Base-by-base conservation (phyloP, 495 filamentous ascomycete species). In the Aspergillus wentii region DNA sequence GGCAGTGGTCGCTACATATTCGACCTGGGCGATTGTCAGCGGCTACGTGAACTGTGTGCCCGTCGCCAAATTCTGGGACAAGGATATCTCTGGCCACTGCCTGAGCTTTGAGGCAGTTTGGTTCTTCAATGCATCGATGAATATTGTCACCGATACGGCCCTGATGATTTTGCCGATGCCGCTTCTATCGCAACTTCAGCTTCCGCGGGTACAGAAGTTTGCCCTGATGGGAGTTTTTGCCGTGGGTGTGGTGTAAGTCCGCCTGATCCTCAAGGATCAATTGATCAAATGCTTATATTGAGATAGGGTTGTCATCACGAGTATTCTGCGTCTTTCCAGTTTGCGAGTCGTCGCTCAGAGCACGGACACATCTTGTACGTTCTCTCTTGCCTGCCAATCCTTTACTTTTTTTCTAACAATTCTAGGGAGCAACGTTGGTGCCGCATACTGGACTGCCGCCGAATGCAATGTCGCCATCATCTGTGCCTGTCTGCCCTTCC, bases 381-480 rank as follows among this genome's bases (percentile, higher is more conserved):
- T 51, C 76, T 74, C 5, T 80, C n/a, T n/a, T n/a, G n/a, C n/a
- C n/a, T n/a, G 77, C 1, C 46, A 79, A 1, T 73, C 78, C 0
- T 76, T 82, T 43, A 78, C 82, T 72, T 4, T 11, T n/a, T 41
- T 17, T 13, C 39, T 43, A 40, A 48, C 26, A 16, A 7, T 9
- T 6, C 4, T 3, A 66, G 62, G 52, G 55, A 69, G 70, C 44
- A 78, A 77, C 49, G 68, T 77, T 20, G 66, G 58, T 28, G 66
- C 69, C 4, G 73, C 74, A 1, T 75, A 68, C 48, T 95, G 87
- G 88, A 88, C 83, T 13, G 83, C 83, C 17, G 77, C 94, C 38
- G 88, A 94, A 57, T 86, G 90, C 59, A 88, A 94, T 56, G 72
- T 75, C 9, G 76, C 86, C 17, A 90, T 94, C 47, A 81, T 88